phyloP scores from a whole-genome alignment of 108 stramenopile genomes.

The Hondaea fermentalgiana region DNA sequence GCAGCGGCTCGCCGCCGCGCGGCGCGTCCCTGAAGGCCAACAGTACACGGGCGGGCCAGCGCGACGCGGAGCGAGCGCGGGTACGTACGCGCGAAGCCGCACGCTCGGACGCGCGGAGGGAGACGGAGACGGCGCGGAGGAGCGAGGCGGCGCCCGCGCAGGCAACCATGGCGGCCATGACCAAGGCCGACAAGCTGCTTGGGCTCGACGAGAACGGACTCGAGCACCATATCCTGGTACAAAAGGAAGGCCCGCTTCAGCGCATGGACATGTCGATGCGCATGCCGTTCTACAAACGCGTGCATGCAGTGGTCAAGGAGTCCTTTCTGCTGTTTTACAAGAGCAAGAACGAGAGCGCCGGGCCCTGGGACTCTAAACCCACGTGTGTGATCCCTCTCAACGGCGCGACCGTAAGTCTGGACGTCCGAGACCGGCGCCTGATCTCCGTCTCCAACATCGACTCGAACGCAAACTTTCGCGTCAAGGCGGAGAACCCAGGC shows the following conservation, averaged over 20 bases:
- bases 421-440: neutral
- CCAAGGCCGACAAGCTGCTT: constrained; percentile 9
- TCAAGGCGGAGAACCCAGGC: neutral
- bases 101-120: too few species aligned
- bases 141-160: too few species aligned
- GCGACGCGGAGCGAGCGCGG: too few species aligned
- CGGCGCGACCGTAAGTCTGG: neutral
- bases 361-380: constrained; percentile 6
- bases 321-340: neutral
- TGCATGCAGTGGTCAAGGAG: neutral
- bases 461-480: neutral
- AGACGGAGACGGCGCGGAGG: too few species aligned
- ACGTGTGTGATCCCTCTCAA: neutral
- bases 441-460: neutral
- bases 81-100: too few species aligned
- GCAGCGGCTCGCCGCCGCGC: too few species aligned
- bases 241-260: neutral
- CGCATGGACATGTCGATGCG: neutral
- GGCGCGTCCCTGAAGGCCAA: too few species aligned
- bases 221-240: neutral
- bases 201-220: neutral
- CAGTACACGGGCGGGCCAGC: too few species aligned
- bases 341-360: neutral
- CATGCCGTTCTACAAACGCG: neutral
- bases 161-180: neutral